A percentile compares a stretch with the other conserved stretches of the same genome.
These are phyloP conservation scores for Aspergillus indologenus DNA, from an alignment of 495 filamentous ascomycete genomes.

Conservation along the genomic window DNA sequence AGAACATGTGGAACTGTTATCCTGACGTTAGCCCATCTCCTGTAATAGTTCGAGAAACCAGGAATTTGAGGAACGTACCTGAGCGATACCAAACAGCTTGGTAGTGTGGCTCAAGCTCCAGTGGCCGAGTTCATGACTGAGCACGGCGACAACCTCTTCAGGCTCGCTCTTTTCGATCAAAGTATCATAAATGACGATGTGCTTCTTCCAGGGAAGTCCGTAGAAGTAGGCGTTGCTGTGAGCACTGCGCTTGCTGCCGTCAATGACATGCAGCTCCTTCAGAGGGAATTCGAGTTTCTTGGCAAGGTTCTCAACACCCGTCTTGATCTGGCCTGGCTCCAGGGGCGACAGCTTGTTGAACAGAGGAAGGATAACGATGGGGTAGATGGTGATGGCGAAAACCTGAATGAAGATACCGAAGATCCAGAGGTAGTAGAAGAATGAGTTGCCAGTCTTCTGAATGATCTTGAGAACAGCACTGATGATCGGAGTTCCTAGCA, in stretches of 20 bases:
- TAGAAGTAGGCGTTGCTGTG: conserved; percentile 99
- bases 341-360: conserved; percentile 99
- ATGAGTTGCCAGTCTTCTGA: conserved; percentile 82
- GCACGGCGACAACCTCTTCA: conserved; percentile 89
- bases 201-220: conserved; percentile 98
- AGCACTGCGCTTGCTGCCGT: conserved; percentile 93
- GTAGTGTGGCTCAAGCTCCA: conserved; percentile 96
- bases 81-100: conserved; percentile 82
- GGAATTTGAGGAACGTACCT: conserved; percentile 51
- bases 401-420: conserved; percentile 85
- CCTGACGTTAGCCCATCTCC: conserved; percentile 19
- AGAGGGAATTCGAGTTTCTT: conserved; percentile 86
- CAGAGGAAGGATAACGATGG: conserved; percentile 86
- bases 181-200: conserved; percentile 98
- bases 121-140: conserved; percentile 94
- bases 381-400: conserved; percentile 94
- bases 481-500: conserved; percentile 80
- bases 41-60: not conserved
- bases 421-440: conserved; percentile 97
- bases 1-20: conserved; percentile 80
- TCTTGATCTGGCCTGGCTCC: conserved; percentile 80
- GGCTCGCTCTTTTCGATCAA: conserved; percentile 90
- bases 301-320: conserved; percentile 80
- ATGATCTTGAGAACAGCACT: conserved; percentile 87
- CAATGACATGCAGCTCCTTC: conserved; percentile 87